Evolutionary conservation across 2,329 filamentous ascomycete genomes (phyloP).

Genomic region (Colletotrichum gigasporum): DNA sequence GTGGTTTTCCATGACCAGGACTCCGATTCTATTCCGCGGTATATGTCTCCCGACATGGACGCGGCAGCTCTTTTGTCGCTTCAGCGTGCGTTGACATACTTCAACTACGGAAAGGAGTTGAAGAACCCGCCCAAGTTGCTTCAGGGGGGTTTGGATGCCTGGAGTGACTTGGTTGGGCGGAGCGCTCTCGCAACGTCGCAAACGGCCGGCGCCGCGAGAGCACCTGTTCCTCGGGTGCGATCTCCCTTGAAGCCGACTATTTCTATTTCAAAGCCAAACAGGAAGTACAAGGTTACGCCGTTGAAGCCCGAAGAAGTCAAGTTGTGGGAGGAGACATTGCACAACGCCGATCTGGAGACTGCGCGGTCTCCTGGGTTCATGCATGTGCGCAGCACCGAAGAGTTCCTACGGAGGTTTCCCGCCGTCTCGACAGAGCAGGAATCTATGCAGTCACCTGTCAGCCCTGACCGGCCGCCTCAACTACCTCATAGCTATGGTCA

Average conservation of each 20-base stretch:
- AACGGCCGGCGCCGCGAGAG: conserved; percentile 30
- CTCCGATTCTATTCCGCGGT: conserved; percentile 60
- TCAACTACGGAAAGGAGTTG: conserved; percentile 81
- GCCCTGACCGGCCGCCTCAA: conserved; percentile 19
- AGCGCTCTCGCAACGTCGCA: conserved; percentile 64
- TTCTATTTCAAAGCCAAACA: conserved; percentile 40
- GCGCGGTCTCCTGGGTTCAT: conserved; percentile 55
- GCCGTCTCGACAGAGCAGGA: conserved; percentile 71
- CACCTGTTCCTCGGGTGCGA: conserved; percentile 11
- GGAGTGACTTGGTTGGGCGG: conserved; percentile 82
- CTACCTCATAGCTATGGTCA: conserved; percentile 23
- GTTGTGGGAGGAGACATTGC: conserved; percentile 81
- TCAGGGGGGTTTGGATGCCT: conserved; percentile 84
- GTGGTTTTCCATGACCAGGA: conserved; percentile 90
- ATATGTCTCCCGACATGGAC: conserved; percentile 44
- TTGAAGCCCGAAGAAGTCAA: conserved; percentile 84
- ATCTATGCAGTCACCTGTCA: conserved; percentile 62
- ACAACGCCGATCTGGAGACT: conserved; percentile 66
- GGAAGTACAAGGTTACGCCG: conserved; percentile 66
- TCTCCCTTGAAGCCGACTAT: conserved; percentile 25
- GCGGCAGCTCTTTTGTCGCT: conserved; percentile 74
- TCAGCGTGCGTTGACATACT: conserved; percentile 82
- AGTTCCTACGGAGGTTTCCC: conserved; percentile 85
- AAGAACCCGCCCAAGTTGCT: conserved; percentile 80
- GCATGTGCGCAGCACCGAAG: conserved; percentile 79